Evolutionary conservation across 305 asterid species (phyloP).

Genomic region (Fraxinus xanthoxyloides): DNA sequence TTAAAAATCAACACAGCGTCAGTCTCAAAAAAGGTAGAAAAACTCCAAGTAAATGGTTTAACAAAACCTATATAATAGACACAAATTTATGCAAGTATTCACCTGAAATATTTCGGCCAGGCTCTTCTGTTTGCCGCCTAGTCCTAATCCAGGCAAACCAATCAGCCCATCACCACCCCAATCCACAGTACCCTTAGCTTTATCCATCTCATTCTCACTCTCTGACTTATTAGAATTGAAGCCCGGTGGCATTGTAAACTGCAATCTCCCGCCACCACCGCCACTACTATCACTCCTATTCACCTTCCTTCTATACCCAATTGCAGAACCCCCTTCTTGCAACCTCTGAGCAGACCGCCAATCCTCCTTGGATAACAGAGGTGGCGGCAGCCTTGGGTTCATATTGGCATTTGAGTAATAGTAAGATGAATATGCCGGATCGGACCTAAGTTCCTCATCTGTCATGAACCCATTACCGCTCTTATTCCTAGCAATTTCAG

Average conservation of each 20-base stretch:
- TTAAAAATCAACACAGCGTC: neutral
- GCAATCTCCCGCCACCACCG: neutral
- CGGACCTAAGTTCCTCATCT: conserved; percentile 40
- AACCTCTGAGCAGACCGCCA: conserved; percentile 37
- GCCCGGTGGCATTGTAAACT: conserved; percentile 72
- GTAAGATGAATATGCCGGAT: conserved; percentile 35
- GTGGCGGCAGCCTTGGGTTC: conserved; percentile 88
- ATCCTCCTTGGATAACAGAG: conserved; percentile 78
- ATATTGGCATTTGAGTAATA: conserved; percentile 34
- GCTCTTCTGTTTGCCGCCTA: conserved; percentile 76
- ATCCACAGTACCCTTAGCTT: conserved; percentile 28
- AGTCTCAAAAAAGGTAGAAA: neutral
- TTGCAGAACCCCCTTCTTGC: conserved; percentile 30
- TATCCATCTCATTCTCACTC: conserved; percentile 45
- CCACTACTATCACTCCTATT: conserved; percentile 20
- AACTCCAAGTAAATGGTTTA: neutral
- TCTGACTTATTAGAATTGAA: conserved; percentile 72
- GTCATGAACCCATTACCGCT: conserved; percentile 36
- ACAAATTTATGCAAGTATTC: conserved; percentile 18
- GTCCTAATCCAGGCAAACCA: conserved; percentile 38
- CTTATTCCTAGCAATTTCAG: conserved; percentile 63
- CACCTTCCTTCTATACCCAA: conserved; percentile 37
- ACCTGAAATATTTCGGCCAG: conserved; percentile 91
- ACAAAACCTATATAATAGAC: neutral
- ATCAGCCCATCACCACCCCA: conserved; percentile 47